These are phyloP conservation scores for Cystobasidium sp. DNA, from an alignment of 1,284 basidiomycete species.

Conservation along the genomic window DNA sequence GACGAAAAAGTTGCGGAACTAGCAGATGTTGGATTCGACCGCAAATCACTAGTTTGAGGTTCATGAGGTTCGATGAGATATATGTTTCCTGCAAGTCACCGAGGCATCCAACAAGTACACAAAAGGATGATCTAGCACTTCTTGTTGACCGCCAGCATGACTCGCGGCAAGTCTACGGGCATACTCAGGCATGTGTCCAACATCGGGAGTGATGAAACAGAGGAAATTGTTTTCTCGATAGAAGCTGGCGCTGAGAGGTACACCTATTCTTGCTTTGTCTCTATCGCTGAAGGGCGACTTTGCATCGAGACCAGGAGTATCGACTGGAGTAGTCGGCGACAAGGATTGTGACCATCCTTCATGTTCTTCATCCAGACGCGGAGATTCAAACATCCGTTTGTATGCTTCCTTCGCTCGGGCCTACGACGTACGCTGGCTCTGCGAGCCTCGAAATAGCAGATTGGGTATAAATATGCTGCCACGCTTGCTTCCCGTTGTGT, in stretches of 20 bases:
- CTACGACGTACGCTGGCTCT: not conserved
- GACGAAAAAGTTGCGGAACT: conserved; percentile 5
- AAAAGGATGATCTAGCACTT: conserved; percentile 24
- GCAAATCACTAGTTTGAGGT: not conserved
- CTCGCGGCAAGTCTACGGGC: conserved; percentile 11
- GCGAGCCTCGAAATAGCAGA: conserved; percentile 20
- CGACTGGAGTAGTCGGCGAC: not conserved
- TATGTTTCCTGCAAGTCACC: conserved; percentile 9
- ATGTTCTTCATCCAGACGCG: not conserved
- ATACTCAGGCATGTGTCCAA: conserved; percentile 15
- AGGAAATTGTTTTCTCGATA: conserved; percentile 15
- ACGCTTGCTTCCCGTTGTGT: conserved; percentile 1
- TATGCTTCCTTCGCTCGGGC: conserved; percentile 9
- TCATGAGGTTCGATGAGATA: conserved; percentile 17
- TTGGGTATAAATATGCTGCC: conserved; percentile 25
- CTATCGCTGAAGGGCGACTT: not conserved
- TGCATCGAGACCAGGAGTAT: not conserved
- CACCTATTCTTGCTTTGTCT: not conserved
- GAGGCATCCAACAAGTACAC: conserved; percentile 21
- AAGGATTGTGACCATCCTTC: conserved; percentile 13
- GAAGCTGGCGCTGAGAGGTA: not conserved
- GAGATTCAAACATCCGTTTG: conserved; percentile 20
- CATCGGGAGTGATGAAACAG: conserved; percentile 31
- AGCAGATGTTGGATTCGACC: conserved; percentile 18
- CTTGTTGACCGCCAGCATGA: not conserved